These are phyloP conservation scores for Fusarium globosum DNA, from an alignment of 2,329 filamentous ascomycete genomes.

Conservation along the genomic window DNA sequence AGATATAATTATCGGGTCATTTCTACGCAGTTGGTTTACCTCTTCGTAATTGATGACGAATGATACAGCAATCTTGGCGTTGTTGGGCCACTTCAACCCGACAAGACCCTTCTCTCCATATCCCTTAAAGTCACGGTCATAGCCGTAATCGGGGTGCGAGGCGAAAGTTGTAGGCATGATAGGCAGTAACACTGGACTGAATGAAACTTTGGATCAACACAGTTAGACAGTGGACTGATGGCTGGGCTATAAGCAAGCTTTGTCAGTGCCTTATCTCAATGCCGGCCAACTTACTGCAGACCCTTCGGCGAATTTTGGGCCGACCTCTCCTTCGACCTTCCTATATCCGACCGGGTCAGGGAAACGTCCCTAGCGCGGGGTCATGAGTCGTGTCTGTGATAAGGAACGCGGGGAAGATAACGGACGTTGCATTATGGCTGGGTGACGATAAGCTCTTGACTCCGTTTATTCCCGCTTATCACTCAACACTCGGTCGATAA, in stretches of 20 bases:
- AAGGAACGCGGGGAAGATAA: background rate
- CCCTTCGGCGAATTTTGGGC: background rate
- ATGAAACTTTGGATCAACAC: background rate
- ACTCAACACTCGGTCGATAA: rapidly evolving
- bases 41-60: slow-evolving; percentile 20
- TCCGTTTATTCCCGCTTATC: background rate
- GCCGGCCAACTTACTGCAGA: background rate
- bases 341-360: background rate
- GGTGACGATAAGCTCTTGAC: background rate
- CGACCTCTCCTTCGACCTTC: background rate
- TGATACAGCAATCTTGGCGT: background rate
- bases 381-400: background rate
- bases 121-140: slow-evolving; percentile 3
- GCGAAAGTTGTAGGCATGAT: background rate
- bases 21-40: background rate
- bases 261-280: background rate
- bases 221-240: background rate
- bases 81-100: slow-evolving; percentile 6
- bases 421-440: background rate
- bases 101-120: slow-evolving; percentile 2
- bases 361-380: background rate
- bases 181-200: background rate
- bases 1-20: background rate
- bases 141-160: background rate
- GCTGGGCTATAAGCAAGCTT: background rate